These are phyloP conservation scores for Citrus trifoliata DNA, from an alignment of 345 rosid genomes.

Conservation along the genomic window DNA sequence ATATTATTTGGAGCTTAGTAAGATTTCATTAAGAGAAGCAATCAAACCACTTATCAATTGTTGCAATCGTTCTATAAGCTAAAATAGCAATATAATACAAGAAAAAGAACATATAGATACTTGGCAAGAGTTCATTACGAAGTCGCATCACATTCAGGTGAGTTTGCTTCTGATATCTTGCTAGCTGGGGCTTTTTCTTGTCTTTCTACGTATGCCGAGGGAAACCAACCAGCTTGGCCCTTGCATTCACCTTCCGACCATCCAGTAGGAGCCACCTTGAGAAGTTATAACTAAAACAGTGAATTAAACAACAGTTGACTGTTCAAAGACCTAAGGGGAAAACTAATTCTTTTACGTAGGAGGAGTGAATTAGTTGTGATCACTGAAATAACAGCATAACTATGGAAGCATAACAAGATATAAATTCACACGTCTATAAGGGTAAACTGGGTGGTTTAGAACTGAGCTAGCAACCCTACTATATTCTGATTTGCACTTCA, in stretches of 20 bases:
- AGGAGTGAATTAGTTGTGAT: background rate
- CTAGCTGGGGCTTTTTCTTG: constrained; percentile 63
- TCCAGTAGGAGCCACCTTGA: too few species aligned
- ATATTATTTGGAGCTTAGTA: too few species aligned
- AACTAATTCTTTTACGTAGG: background rate
- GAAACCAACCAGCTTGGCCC: constrained; percentile 90
- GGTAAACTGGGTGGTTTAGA: too few species aligned
- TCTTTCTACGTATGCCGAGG: constrained; percentile 65
- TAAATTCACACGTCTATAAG: background rate
- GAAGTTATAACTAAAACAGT: too few species aligned
- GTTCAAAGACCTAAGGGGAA: too few species aligned
- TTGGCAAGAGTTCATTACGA: background rate
- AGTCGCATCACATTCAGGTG: background rate
- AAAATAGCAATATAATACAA: background rate
- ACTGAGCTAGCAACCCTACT: too few species aligned
- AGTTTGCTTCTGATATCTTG: constrained; percentile 40
- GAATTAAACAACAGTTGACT: too few species aligned
- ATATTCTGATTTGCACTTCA: too few species aligned
- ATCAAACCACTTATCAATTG: background rate
- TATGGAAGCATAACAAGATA: background rate
- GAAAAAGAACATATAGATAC: constrained; percentile 2
- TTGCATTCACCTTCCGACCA: too few species aligned
- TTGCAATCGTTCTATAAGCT: background rate
- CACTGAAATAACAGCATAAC: background rate
- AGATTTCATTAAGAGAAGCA: too few species aligned